These are phyloP conservation scores for Thermothelomyces thermophilus DNA, from an alignment of 2,329 filamentous ascomycete genomes.

Conservation along the genomic window DNA sequence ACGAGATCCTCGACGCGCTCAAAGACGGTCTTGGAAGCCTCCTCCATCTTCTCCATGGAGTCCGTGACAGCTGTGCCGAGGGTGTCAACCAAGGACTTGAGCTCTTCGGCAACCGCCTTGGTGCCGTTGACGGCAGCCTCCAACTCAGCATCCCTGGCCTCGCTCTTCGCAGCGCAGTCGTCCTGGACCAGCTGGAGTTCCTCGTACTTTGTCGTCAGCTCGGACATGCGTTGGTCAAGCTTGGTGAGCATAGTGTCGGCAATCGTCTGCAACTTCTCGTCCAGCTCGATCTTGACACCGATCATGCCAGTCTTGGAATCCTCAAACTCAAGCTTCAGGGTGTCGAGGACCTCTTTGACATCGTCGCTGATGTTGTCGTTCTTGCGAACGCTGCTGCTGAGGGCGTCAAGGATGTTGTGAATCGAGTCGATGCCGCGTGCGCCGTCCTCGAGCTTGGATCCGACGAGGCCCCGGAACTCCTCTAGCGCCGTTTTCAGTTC, in stretches of 20 bases:
- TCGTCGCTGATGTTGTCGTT: slow-evolving; percentile 55
- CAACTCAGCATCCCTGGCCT: slow-evolving; percentile 66
- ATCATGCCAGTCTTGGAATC: slow-evolving; percentile 74
- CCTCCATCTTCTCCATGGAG: slow-evolving; percentile 77
- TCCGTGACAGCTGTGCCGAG: slow-evolving; percentile 76
- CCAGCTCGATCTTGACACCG: slow-evolving; percentile 72
- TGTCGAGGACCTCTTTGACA: slow-evolving; percentile 64
- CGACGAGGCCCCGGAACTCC: slow-evolving; percentile 70
- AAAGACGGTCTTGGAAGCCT: slow-evolving; percentile 83
- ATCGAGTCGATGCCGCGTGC: slow-evolving; percentile 65
- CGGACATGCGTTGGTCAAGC: slow-evolving; percentile 61
- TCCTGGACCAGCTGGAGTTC: slow-evolving; percentile 71
- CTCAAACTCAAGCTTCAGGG: slow-evolving; percentile 81
- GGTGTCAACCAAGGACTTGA: slow-evolving; percentile 79
- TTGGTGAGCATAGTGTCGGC: slow-evolving; percentile 49
- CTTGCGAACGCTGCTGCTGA: slow-evolving; percentile 56
- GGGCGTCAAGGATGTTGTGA: slow-evolving; percentile 59
- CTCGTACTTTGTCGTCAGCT: slow-evolving; percentile 81
- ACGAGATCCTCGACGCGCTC: slow-evolving; percentile 74
- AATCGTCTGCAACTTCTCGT: slow-evolving; percentile 64
- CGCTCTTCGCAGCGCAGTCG: slow-evolving; percentile 64
- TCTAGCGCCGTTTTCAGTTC: slow-evolving; percentile 73
- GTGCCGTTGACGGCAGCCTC: slow-evolving; percentile 67
- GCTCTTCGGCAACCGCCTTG: slow-evolving; percentile 77
- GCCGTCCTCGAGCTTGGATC: slow-evolving; percentile 70